A percentile compares a stretch with the other conserved stretches of the same genome.
Evolutionary conservation across 768 basidiomycete genomes (phyloP).

Genomic region (Boletus pseudopeckii): DNA sequence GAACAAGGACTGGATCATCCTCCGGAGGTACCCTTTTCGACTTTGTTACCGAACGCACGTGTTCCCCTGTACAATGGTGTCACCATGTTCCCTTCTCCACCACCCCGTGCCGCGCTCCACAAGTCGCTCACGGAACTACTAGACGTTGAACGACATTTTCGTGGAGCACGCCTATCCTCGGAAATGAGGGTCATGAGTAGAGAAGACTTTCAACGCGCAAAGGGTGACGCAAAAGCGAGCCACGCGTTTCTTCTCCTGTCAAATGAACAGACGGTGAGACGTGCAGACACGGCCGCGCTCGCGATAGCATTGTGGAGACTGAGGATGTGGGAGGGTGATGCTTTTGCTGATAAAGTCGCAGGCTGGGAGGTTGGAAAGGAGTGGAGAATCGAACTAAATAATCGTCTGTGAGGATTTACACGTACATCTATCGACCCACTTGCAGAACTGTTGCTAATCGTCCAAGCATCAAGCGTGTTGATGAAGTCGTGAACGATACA

Average conservation of each 20-base stretch:
- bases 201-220: neutral
- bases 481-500: neutral
- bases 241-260: conserved; percentile 69
- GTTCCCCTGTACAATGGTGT: conserved; percentile 71
- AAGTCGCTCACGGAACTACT: conserved; percentile 47
- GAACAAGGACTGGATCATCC: neutral
- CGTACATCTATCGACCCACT: neutral
- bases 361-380: conserved; percentile 39
- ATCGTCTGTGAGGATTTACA: conserved; percentile 1
- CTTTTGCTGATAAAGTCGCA: conserved; percentile 9
- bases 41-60: conserved; percentile 30
- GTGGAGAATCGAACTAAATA: conserved; percentile 21
- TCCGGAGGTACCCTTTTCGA: conserved; percentile 12
- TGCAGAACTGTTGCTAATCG: neutral
- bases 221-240: conserved; percentile 46
- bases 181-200: neutral
- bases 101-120: conserved; percentile 61
- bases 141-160: conserved; percentile 40
- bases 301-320: conserved; percentile 78
- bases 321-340: conserved; percentile 67
- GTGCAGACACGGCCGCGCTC: conserved; percentile 60
- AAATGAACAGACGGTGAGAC: conserved; percentile 42
- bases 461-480: neutral
- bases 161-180: neutral
- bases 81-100: conserved; percentile 56